Evolutionary conservation across 2,329 filamentous ascomycete genomes (phyloP).

Genomic region (Decorospora gaudefroyi): DNA sequence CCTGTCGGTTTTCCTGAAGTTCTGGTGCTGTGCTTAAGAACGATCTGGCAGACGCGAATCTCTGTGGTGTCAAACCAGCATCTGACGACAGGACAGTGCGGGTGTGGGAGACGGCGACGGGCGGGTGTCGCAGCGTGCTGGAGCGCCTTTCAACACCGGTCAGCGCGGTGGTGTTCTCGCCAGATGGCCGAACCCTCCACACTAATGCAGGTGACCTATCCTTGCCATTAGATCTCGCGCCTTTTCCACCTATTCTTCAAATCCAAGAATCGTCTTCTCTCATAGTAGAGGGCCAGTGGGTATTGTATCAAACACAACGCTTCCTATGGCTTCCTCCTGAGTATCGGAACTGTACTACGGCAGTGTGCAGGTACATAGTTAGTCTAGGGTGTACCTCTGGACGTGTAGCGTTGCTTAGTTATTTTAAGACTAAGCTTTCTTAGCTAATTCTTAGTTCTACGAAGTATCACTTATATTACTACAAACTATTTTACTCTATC

Average conservation of each 20-base stretch:
- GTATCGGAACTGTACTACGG: neutral
- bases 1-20: too few relatives aligned
- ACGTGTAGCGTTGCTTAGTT: neutral
- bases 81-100: too few relatives aligned
- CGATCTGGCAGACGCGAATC: too few relatives aligned
- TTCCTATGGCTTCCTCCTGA: slow-evolving; percentile 1
- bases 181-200: neutral
- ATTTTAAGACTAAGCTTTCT: too few relatives aligned
- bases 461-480: too few relatives aligned
- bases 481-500: too few relatives aligned
- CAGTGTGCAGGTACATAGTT: neutral
- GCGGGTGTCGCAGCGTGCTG: neutral
- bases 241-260: neutral
- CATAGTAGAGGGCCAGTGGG: neutral
- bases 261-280: neutral
- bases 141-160: neutral
- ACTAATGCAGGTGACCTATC: neutral
- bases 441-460: too few relatives aligned
- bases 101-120: too few relatives aligned
- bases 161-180: neutral
- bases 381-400: neutral
- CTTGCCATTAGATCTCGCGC: neutral
- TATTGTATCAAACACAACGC: neutral
- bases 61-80: too few relatives aligned
- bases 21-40: too few relatives aligned